phyloP scores from a whole-genome alignment of 768 basidiomycete species.

The Udeniomyces megalosporus region DNA sequence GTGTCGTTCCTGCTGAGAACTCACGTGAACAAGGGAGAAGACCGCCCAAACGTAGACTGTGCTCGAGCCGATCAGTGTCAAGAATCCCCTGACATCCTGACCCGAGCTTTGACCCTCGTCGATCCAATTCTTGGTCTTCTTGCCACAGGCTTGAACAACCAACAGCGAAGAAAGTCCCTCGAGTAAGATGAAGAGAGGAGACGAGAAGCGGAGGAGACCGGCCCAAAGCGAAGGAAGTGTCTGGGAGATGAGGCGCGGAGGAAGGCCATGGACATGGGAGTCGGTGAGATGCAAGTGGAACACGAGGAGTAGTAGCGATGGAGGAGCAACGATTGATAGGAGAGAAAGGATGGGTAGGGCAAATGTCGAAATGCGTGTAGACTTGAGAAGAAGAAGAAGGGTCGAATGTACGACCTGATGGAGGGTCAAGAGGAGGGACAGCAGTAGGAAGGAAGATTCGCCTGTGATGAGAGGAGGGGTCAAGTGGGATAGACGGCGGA shows the following conservation, averaged over 20 bases:
- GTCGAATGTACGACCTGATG: slow-evolving; percentile 29
- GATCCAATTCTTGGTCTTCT: slow-evolving; percentile 18
- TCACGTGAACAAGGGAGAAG: slow-evolving; percentile 24
- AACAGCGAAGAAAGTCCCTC: slow-evolving; percentile 72
- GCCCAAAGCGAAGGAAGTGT: slow-evolving; percentile 69
- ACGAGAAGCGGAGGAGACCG: slow-evolving; percentile 20
- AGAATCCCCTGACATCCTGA: slow-evolving; percentile 25
- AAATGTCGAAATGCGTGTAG: neutral
- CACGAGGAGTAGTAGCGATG: neutral
- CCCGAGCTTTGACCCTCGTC: slow-evolving; percentile 28
- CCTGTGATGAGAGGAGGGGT: slow-evolving; percentile 3
- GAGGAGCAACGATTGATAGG: no score
- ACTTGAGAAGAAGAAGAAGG: slow-evolving; percentile 6
- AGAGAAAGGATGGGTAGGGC: neutral
- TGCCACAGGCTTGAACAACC: slow-evolving; percentile 32
- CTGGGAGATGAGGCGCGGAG: slow-evolving; percentile 48
- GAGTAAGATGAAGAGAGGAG: slow-evolving; percentile 58
- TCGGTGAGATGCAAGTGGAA: slow-evolving; percentile 58
- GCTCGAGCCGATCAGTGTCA: slow-evolving; percentile 23
- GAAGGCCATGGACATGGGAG: slow-evolving; percentile 77
- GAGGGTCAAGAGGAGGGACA: slow-evolving; percentile 27
- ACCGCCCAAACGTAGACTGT: slow-evolving; percentile 24
- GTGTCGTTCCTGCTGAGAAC: no score
- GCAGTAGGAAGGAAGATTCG: slow-evolving; percentile 29
- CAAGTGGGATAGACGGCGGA: neutral